Percentiles rank a stretch among this genome's conserved stretches.
phyloP scores from a whole-genome alignment of 805 yeast genomes.

The Saccharomycopsis schoenii region DNA sequence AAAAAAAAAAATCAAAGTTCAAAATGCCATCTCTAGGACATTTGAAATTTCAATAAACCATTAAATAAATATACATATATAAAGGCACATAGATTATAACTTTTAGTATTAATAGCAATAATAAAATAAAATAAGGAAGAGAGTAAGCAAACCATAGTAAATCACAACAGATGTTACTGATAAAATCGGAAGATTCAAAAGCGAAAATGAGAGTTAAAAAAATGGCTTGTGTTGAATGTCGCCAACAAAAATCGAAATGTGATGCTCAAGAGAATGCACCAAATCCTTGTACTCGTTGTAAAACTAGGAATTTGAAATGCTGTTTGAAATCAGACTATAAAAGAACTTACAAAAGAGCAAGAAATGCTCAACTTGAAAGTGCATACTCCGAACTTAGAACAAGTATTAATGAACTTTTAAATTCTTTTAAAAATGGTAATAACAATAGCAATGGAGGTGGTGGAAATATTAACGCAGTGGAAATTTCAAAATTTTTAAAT shows the following conservation, averaged over 20 bases:
- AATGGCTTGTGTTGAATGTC: slow-evolving; percentile 90
- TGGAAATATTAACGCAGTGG: background rate
- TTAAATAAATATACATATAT: background rate
- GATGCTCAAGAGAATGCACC: slow-evolving; percentile 75
- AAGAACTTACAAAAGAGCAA: slow-evolving; percentile 80
- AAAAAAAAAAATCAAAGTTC: background rate
- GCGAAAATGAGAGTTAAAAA: slow-evolving; percentile 29
- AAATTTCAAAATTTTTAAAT: slow-evolving; percentile 4
- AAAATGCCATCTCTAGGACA: background rate
- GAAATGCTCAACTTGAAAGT: slow-evolving; percentile 71
- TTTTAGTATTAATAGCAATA: no score
- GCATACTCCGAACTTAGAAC: slow-evolving; percentile 64
- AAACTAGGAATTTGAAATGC: slow-evolving; percentile 59
- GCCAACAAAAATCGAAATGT: slow-evolving; percentile 90
- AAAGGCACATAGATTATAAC: no score
- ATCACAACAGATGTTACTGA: background rate
- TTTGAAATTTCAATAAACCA: background rate
- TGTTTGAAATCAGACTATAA: slow-evolving; percentile 72
- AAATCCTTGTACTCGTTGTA: slow-evolving; percentile 73
- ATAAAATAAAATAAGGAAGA: background rate
- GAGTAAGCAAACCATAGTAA: background rate
- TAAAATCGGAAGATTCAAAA: background rate
- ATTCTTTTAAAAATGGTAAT: slow-evolving; percentile 10
- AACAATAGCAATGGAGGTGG: background rate
- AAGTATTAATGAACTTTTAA: slow-evolving; percentile 29